A percentile compares a stretch with the other conserved stretches of the same genome.
These are phyloP conservation scores for Kurtzmaniella quercitrusa DNA, from an alignment of 1,139 yeast genomes.

Conservation along the genomic window DNA sequence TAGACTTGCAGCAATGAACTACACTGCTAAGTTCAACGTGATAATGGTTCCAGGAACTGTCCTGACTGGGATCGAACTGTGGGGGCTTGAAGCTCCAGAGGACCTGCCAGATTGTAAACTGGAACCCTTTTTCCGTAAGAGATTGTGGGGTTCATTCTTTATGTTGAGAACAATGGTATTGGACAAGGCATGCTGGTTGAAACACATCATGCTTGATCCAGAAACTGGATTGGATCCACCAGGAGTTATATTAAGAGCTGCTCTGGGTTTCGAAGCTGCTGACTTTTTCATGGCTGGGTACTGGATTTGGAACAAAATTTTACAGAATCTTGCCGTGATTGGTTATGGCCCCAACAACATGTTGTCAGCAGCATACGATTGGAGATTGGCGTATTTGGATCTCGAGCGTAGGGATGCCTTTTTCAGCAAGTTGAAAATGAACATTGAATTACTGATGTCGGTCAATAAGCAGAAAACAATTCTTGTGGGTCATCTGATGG, in stretches of 20 bases:
- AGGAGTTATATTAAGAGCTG: slow-evolving; percentile 74
- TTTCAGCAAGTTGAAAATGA: slow-evolving; percentile 68
- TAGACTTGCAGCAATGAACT: slow-evolving; percentile 50
- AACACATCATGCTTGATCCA: slow-evolving; percentile 83
- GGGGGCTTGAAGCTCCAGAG: slow-evolving; percentile 53
- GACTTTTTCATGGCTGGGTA: slow-evolving; percentile 96
- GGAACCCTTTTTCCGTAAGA: slow-evolving; percentile 76
- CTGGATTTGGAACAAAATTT: slow-evolving; percentile 96
- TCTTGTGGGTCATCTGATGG: slow-evolving; percentile 95
- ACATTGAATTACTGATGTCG: slow-evolving; percentile 54
- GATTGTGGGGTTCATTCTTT: slow-evolving; percentile 95
- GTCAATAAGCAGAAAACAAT: slow-evolving; percentile 67
- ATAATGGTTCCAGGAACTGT: slow-evolving; percentile 95
- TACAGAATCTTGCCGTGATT: slow-evolving; percentile 88
- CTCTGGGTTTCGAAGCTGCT: slow-evolving; percentile 95
- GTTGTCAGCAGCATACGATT: slow-evolving; percentile 90
- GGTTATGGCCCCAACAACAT: slow-evolving; percentile 91
- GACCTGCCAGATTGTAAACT: slow-evolving; percentile 60
- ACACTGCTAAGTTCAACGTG: slow-evolving; percentile 66
- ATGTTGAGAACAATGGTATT: slow-evolving; percentile 90
- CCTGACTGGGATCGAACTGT: slow-evolving; percentile 90
- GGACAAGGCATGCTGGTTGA: slow-evolving; percentile 91
- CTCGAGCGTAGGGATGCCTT: slow-evolving; percentile 83
- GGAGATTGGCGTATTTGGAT: slow-evolving; percentile 90
- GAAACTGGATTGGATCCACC: slow-evolving; percentile 93